Evolutionary conservation across 305 asterid genomes (phyloP).

Genomic region (Galium porrigens): DNA sequence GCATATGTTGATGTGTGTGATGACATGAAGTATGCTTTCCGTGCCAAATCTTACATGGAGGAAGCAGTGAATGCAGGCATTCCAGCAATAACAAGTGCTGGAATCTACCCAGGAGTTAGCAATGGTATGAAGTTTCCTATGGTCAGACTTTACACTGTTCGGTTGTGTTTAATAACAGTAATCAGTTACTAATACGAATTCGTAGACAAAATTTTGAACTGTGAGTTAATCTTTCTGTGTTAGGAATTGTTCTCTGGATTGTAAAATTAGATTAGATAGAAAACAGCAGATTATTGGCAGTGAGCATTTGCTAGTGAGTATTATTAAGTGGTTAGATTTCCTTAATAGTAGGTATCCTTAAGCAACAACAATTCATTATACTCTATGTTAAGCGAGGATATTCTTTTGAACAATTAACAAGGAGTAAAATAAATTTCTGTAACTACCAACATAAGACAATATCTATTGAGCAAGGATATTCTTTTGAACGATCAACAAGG

Average conservation of each 20-base stretch:
- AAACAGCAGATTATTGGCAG: background rate
- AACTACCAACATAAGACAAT: no score
- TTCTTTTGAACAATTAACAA: background rate
- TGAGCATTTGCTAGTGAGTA: background rate
- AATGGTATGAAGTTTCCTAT: constrained; percentile 47
- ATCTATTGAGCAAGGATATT: background rate
- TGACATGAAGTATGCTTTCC: constrained; percentile 58
- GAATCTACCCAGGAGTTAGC: constrained; percentile 98
- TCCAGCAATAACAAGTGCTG: constrained; percentile 86
- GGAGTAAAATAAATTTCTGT: background rate
- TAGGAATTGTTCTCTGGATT: background rate
- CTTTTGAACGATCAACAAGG: background rate
- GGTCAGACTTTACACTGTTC: constrained; percentile 16
- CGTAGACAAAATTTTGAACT: background rate
- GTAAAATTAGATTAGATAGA: background rate
- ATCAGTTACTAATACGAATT: background rate
- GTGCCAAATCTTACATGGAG: constrained; percentile 66
- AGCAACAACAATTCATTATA: background rate
- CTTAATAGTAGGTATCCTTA: background rate
- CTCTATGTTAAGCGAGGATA: background rate
- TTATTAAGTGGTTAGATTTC: background rate
- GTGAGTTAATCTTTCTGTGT: background rate
- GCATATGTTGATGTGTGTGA: constrained; percentile 91
- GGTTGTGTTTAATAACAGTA: background rate
- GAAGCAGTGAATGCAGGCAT: constrained; percentile 53